Conservation (phyloP, 441 rosid genomes). For the Croton setiger region DNA sequence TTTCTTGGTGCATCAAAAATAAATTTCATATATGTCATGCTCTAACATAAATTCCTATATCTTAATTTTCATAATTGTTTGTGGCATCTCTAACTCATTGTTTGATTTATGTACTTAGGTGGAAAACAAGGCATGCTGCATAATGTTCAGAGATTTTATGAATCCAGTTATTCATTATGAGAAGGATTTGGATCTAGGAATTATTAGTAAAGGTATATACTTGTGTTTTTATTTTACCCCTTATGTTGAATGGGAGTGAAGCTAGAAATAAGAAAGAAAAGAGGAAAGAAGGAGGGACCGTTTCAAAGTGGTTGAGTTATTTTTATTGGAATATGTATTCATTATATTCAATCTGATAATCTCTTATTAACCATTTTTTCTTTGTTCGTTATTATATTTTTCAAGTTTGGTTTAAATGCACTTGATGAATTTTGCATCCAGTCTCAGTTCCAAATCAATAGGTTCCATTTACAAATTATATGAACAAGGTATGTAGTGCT, state of each 20-base stretch:
- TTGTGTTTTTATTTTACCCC: conserved; percentile 7
- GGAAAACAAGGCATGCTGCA: conserved; percentile 42
- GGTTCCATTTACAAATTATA: conserved; percentile 1
- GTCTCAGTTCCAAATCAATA: background rate
- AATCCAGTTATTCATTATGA: conserved; percentile 47
- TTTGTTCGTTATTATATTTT: background rate
- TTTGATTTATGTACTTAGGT: conserved; percentile 40
- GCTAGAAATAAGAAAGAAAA: too few relatives aligned
- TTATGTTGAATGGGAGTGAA: too few relatives aligned
- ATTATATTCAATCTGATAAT: background rate
- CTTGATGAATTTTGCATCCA: background rate
- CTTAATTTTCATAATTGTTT: conserved; percentile 9
- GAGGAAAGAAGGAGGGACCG: too few relatives aligned
- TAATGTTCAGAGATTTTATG: conserved; percentile 56
- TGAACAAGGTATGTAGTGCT: background rate
- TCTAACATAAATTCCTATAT: background rate
- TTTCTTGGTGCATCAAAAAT: background rate
- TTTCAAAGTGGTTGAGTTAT: background rate
- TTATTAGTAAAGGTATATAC: conserved; percentile 58
- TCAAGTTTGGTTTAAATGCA: background rate
- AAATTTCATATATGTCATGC: too few relatives aligned
- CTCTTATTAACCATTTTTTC: background rate
- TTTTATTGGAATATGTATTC: background rate
- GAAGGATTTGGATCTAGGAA: conserved; percentile 49
- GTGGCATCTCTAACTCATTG: conserved; percentile 9